These are phyloP conservation scores for Curvularia spicifera DNA, from an alignment of 2,329 filamentous ascomycete genomes.

Conservation along the genomic window DNA sequence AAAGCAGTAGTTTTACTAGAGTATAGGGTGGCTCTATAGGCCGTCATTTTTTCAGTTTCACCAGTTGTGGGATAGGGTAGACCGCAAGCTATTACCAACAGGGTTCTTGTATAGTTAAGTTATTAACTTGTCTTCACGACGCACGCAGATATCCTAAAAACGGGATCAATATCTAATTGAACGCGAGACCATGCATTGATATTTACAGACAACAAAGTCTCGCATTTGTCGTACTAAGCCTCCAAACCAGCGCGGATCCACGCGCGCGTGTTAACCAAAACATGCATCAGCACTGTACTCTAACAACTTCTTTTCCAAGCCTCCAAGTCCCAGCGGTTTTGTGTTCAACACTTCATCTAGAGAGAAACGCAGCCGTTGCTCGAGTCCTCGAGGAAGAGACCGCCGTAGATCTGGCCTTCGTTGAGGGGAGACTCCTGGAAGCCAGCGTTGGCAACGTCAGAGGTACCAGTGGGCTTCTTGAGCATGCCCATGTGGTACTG, in stretches of 20 bases:
- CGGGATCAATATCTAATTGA: background rate
- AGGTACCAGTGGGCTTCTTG: conserved; percentile 63
- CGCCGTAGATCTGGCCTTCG: conserved; percentile 51
- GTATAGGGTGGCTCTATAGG: too few relatives aligned
- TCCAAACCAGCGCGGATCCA: background rate
- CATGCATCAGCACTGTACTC: background rate
- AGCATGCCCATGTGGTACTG: conserved; percentile 68
- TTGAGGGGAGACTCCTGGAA: conserved; percentile 45
- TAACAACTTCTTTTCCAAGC: background rate
- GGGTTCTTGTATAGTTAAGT: background rate
- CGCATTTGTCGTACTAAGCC: background rate
- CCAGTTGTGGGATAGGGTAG: too few relatives aligned
- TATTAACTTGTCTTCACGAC: background rate
- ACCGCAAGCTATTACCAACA: background rate
- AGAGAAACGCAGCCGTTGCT: conserved; percentile 43
- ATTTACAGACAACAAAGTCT: background rate
- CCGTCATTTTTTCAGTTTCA: too few relatives aligned
- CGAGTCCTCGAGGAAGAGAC: conserved; percentile 50
- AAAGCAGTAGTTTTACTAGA: too few relatives aligned
- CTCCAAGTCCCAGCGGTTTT: background rate
- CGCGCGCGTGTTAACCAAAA: background rate
- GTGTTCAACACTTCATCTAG: conserved; percentile 11
- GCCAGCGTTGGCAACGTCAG: conserved; percentile 49
- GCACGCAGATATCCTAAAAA: background rate
- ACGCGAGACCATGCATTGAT: background rate